phyloP scores from a whole-genome alignment of 139 green algal species.

The Parachlorella kessleri region DNA sequence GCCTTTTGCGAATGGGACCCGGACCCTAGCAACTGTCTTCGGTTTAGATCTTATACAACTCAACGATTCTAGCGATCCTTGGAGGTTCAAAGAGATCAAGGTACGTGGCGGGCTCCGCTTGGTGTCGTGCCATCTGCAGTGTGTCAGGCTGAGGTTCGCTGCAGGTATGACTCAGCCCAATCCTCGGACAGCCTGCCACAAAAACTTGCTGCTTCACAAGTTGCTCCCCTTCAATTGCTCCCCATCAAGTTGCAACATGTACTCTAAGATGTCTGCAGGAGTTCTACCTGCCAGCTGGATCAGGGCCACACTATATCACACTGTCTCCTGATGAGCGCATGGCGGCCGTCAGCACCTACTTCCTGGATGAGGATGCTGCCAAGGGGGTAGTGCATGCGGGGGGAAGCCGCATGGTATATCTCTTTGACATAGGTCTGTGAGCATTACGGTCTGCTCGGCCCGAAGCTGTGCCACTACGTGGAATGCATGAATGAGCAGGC shows the following conservation, averaged over 20 bases:
- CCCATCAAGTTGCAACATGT: no score
- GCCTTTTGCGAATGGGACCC: no score
- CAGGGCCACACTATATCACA: background rate
- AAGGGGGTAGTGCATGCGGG: background rate
- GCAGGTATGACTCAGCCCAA: background rate
- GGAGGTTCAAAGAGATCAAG: no score
- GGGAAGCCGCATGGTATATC: background rate
- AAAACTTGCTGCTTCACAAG: background rate
- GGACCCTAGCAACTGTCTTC: no score
- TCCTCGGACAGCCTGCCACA: background rate
- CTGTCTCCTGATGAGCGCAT: background rate
- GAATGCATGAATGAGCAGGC: no score
- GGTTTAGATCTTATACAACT: no score
- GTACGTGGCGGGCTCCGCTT: background rate
- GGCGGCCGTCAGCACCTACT: constrained; percentile 4
- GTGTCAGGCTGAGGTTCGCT: background rate
- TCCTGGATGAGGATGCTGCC: background rate
- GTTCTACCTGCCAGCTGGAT: background rate
- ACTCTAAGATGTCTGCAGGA: no score
- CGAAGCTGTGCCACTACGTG: no score
- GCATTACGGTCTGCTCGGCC: no score
- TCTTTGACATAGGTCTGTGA: background rate
- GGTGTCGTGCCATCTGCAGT: background rate
- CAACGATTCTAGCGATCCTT: no score
- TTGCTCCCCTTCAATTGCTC: background rate